Evolutionary conservation across 192 early-diverging fungal species (phyloP).

Genomic region (Backusella macrospora): DNA sequence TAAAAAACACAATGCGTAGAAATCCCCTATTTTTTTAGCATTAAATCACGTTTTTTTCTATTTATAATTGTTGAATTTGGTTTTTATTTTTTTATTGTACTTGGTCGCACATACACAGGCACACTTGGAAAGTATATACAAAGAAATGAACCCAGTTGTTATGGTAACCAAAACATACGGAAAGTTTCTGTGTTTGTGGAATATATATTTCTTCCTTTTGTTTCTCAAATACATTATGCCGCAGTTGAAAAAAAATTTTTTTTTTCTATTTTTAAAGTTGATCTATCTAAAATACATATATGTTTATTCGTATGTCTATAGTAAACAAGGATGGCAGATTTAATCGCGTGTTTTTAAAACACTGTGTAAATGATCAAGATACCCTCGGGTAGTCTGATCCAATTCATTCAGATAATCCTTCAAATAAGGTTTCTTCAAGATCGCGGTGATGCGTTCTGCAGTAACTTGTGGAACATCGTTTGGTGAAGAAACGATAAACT

Average conservation of each 20-base stretch:
- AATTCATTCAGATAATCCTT: slow-evolving; percentile 11
- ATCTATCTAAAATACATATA: too few species aligned
- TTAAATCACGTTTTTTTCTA: neutral
- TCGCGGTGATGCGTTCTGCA: neutral
- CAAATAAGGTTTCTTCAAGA: neutral
- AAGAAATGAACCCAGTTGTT: neutral
- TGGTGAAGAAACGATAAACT: slow-evolving; percentile 4
- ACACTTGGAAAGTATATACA: neutral
- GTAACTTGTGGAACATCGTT: neutral
- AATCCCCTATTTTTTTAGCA: neutral
- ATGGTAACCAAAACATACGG: neutral
- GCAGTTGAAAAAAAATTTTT: too few species aligned
- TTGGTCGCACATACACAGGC: neutral
- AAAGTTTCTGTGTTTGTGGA: too few species aligned
- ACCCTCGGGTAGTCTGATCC: neutral
- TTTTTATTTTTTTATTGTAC: neutral
- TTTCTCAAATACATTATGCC: too few species aligned
- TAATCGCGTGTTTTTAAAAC: neutral
- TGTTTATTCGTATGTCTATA: too few species aligned
- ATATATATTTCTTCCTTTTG: too few species aligned
- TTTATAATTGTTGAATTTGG: neutral
- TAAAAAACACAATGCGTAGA: too few species aligned
- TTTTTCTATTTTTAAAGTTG: too few species aligned
- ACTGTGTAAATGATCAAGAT: neutral
- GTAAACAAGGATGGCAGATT: too few species aligned